Conservation (phyloP, 192 early-diverging fungal genomes). For the Backusella sp. region DNA sequence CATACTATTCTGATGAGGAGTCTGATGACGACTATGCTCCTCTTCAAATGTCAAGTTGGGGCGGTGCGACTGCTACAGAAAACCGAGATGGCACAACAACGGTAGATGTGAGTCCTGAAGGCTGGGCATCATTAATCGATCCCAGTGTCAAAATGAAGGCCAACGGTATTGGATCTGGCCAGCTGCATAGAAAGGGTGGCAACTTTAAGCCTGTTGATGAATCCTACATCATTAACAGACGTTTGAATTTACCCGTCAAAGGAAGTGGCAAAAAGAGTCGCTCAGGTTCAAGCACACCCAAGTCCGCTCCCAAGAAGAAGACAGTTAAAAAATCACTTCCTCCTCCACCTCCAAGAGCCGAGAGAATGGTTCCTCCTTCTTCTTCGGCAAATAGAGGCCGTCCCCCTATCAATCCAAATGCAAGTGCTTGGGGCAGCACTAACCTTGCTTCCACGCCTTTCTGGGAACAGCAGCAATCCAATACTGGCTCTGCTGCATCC, state of each 20-base stretch:
- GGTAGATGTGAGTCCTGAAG: not conserved
- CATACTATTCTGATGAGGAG: not conserved
- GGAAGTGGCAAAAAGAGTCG: slow-evolving; percentile 17
- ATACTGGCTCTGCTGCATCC: slow-evolving; percentile 9
- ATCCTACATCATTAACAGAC: slow-evolving; percentile 28
- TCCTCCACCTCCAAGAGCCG: not conserved
- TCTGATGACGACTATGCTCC: not conserved
- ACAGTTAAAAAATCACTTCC: not conserved
- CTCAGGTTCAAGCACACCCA: not conserved
- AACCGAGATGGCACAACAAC: not conserved
- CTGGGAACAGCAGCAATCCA: slow-evolving; percentile 20
- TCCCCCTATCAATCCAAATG: not conserved
- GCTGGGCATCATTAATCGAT: slow-evolving; percentile 28
- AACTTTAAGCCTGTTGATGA: slow-evolving; percentile 39
- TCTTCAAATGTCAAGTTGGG: slow-evolving; percentile 1
- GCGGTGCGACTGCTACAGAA: not conserved
- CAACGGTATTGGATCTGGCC: slow-evolving; percentile 28
- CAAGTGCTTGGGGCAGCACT: slow-evolving; percentile 18
- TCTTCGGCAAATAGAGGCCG: not conserved
- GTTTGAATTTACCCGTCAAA: slow-evolving; percentile 14
- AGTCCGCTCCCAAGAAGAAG: not conserved
- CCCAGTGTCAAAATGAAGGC: slow-evolving; percentile 22
- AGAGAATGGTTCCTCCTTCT: slow-evolving; percentile 4
- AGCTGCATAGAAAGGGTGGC: slow-evolving; percentile 32
- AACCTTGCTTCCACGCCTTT: slow-evolving; percentile 24